Conservation (phyloP, 2,329 filamentous ascomycete species). For the Fusarium drepaniforme region DNA sequence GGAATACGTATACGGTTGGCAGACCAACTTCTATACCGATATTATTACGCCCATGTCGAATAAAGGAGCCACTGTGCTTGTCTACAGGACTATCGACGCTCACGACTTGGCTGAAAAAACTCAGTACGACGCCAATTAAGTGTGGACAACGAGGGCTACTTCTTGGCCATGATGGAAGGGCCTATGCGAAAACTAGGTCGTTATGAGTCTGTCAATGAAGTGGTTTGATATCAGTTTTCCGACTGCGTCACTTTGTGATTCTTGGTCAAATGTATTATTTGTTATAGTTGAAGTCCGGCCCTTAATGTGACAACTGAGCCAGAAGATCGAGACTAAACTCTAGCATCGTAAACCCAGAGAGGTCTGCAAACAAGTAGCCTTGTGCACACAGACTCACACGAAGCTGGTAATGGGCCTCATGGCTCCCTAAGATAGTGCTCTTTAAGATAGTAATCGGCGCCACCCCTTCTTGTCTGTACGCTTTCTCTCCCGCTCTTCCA, state of each 20-base stretch:
- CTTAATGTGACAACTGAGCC: too few relatives aligned
- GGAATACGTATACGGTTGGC: not conserved
- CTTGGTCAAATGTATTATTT: too few relatives aligned
- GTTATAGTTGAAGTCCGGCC: too few relatives aligned
- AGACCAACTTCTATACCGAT: not conserved
- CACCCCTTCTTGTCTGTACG: not conserved
- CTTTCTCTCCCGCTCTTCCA: not conserved
- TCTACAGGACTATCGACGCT: not conserved
- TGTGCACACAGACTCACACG: not conserved
- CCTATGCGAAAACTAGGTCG: not conserved
- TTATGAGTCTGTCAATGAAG: too few relatives aligned
- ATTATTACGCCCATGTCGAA: not conserved
- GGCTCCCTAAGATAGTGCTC: not conserved
- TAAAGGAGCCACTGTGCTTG: not conserved
- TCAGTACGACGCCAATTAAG: not conserved
- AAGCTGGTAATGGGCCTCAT: not conserved
- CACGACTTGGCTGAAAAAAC: not conserved
- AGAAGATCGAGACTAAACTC: not conserved
- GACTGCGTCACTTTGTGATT: too few relatives aligned
- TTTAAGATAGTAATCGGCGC: not conserved
- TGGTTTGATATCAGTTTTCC: too few relatives aligned
- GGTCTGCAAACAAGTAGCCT: not conserved
- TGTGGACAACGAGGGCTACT: not conserved
- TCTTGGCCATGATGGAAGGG: not conserved
- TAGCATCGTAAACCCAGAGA: not conserved